A percentile compares a stretch with the other conserved stretches of the same genome.
Conservation (phyloP, 2,329 filamentous ascomycete genomes). For the Claviceps africana region DNA sequence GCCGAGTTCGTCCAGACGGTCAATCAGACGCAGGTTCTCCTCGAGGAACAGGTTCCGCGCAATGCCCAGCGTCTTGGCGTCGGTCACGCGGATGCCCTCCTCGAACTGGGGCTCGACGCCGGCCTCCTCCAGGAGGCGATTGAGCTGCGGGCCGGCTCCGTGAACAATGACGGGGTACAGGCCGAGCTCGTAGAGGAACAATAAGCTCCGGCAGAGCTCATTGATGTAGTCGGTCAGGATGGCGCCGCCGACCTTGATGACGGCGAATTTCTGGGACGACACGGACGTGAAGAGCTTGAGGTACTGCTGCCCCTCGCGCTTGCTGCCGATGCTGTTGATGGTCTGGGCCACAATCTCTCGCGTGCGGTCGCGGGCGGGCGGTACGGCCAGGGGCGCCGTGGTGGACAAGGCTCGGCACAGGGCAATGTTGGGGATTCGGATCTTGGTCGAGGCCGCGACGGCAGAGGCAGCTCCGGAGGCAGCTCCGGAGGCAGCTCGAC, state of each 20-base stretch:
- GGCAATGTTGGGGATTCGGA: background rate
- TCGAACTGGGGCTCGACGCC: slow-evolving; percentile 93
- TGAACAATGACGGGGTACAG: slow-evolving; percentile 93
- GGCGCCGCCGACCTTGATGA: slow-evolving; percentile 95
- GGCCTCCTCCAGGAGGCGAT: slow-evolving; percentile 76
- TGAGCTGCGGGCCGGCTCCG: slow-evolving; percentile 87
- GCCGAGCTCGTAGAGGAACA: slow-evolving; percentile 87
- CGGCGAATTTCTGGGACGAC: slow-evolving; percentile 90
- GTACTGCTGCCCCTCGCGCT: slow-evolving; percentile 55
- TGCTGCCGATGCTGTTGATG: slow-evolving; percentile 5
- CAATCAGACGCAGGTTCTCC: slow-evolving; percentile 85
- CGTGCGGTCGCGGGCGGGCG: slow-evolving; percentile 1
- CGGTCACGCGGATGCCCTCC: slow-evolving; percentile 89
- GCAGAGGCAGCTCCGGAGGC: background rate
- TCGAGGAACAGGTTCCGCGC: slow-evolving; percentile 87
- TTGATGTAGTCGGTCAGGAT: slow-evolving; percentile 91
- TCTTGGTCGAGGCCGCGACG: background rate
- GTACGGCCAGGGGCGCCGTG: background rate
- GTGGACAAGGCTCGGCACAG: background rate
- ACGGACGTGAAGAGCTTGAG: slow-evolving; percentile 95
- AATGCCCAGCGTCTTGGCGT: slow-evolving; percentile 84
- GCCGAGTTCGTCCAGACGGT: slow-evolving; percentile 79
- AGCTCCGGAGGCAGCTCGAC: background rate
- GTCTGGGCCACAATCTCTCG: slow-evolving; percentile 5
- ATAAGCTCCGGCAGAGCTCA: slow-evolving; percentile 75